Evolutionary conservation across 1,284 basidiomycete genomes (phyloP).

Genomic region (Leccinum holopus): DNA sequence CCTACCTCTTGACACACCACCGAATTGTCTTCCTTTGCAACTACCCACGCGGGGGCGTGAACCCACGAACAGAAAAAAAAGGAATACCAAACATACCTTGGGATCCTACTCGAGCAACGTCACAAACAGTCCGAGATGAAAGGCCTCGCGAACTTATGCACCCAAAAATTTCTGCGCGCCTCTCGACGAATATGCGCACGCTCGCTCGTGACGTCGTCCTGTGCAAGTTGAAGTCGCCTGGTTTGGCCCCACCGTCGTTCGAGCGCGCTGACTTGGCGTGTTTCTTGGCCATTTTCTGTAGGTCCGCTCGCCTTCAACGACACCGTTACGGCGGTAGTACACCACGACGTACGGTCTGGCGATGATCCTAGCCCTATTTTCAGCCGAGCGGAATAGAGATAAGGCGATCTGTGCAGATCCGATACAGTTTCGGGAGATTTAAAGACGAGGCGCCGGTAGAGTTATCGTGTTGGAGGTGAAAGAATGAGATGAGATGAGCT

Average conservation of each 20-base stretch:
- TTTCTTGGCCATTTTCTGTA: constrained; percentile 21
- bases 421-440: constrained; percentile 54
- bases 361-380: no score
- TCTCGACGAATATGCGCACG: constrained; percentile 28
- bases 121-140: constrained; percentile 46
- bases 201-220: constrained; percentile 19
- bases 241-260: constrained; percentile 4
- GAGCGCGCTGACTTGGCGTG: constrained; percentile 9
- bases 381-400: constrained; percentile 5
- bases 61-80: not conserved
- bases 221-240: constrained; percentile 16
- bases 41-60: constrained; percentile 34
- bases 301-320: not conserved
- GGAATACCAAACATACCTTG: constrained; percentile 44
- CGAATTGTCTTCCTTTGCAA: constrained; percentile 72
- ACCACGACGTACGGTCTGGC: not conserved
- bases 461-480: constrained; percentile 5
- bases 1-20: constrained; percentile 71
- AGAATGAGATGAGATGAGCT: not conserved
- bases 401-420: constrained; percentile 56
- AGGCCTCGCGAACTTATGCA: constrained; percentile 67
- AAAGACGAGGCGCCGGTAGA: constrained; percentile 37
- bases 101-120: constrained; percentile 77
- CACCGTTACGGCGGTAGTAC: no score
- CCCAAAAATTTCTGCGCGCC: constrained; percentile 27